Base-by-base conservation (phyloP, 1,284 basidiomycete species). In the Takashimella tepidaria region DNA sequence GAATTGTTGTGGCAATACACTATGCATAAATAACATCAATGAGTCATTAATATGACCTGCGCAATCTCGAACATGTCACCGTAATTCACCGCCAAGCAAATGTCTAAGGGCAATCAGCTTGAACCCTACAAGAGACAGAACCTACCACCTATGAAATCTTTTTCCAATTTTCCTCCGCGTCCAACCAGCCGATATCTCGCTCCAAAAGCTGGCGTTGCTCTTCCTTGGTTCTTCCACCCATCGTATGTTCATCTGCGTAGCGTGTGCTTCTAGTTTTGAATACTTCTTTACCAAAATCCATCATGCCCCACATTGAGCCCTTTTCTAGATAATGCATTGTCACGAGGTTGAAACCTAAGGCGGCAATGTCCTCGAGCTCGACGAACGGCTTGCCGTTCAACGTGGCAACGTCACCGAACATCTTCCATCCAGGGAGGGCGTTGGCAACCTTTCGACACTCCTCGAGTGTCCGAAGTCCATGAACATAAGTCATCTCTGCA, bases 241-340 rank as follows among this genome's bases (percentile, higher is more conserved):
- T 50, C 22, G 48, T 50, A 40, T 50, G 48, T 40, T 50, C 48
- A 22, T 50, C 48, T 40, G 48, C 16, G 48, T 50, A 50, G n/a
- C 23, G 45, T 2, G 51, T 53, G 45, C 51, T 53, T 26, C 51
- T 53, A 27, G 43, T 47, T 24, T 27, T 53, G 45, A 53, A 53
- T 12, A 53, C 51, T n/a, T 53, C n/a, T 40, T 53, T n/a, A 22
- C 51, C 51, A 31, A 47, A 53, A 22, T 53, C 45, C 51, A 53
- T 53, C 51, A 53, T 53, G 44, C 51, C 51, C 51, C 51, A 53
- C 51, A 53, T 53, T 20, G 51, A 53, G 5, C 51, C 51, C 51
- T 53, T 53, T 20, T 53, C 51, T 25, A 53, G 51, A 24, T 53
- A 53, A 47, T 53, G 51, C 51, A 53, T 53, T 11, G 51, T 53